phyloP scores from a whole-genome alignment of 2,329 filamentous ascomycete species.

The Fusarium phyllophilum region DNA sequence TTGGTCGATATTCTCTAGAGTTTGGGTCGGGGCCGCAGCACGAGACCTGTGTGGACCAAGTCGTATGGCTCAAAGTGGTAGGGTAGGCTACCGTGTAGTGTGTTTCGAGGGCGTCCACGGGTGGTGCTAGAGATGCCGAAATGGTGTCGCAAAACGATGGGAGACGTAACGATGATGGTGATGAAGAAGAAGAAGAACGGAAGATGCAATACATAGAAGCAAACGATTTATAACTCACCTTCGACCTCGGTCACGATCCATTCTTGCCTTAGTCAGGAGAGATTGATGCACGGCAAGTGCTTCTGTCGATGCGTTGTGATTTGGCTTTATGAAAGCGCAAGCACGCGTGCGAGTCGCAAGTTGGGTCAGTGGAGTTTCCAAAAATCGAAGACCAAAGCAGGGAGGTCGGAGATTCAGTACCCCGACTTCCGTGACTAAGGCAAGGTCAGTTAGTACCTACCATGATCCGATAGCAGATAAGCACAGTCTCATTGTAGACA shows the following conservation, averaged over 20 bases:
- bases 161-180: constrained; percentile 2
- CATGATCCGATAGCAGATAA: constrained; percentile 30
- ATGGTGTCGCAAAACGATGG: constrained; percentile 24
- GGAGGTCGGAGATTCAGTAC: constrained; percentile 38
- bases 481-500: not conserved
- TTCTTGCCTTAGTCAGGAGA: constrained; percentile 24
- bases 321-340: constrained; percentile 30
- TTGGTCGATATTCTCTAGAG: not conserved
- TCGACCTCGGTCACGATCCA: constrained; percentile 53
- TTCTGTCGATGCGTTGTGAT: constrained; percentile 3
- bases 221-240: constrained; percentile 46
- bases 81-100: not conserved
- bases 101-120: not conserved
- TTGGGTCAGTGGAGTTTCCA: constrained; percentile 11
- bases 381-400: constrained; percentile 10
- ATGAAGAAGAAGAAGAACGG: not conserved
- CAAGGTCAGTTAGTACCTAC: too few relatives aligned
- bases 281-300: constrained; percentile 16
- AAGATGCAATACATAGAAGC: constrained; percentile 5
- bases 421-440: constrained; percentile 26
- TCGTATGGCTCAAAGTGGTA: not conserved
- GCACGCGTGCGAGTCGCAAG: constrained; percentile 39
- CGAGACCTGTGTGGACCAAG: not conserved
- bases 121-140: constrained; percentile 3
- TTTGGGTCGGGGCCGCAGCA: not conserved